Percentiles rank a stretch among this genome's conserved stretches.
phyloP scores from a whole-genome alignment of 1,284 basidiomycete genomes.

The Ceratobasidium sp. region DNA sequence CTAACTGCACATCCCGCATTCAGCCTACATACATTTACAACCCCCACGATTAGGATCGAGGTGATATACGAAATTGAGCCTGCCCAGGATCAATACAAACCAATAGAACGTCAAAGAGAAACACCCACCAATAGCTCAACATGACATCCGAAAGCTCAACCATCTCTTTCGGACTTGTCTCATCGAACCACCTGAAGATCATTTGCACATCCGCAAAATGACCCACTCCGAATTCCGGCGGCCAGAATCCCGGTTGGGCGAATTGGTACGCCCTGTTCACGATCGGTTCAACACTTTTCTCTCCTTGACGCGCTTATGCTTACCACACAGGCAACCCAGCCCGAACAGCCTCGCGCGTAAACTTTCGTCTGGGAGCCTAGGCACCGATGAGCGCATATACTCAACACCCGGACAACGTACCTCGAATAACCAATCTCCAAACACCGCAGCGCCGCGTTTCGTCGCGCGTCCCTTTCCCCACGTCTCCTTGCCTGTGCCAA shows the following conservation, averaged over 20 bases:
- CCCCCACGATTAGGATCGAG: slow-evolving; percentile 7
- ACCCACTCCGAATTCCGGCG: slow-evolving; percentile 23
- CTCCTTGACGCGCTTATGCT: neutral
- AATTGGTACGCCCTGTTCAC: slow-evolving; percentile 28
- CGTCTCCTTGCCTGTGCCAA: slow-evolving; percentile 58
- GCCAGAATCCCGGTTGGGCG: slow-evolving; percentile 32
- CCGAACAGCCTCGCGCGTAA: slow-evolving; percentile 27
- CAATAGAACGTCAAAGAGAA: slow-evolving; percentile 66
- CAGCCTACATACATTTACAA: neutral
- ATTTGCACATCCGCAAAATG: slow-evolving; percentile 32
- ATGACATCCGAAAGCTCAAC: slow-evolving; percentile 76
- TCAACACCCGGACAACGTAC: neutral
- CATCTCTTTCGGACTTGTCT: slow-evolving; percentile 53
- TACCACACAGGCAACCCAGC: slow-evolving; percentile 31
- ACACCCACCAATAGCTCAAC: slow-evolving; percentile 89
- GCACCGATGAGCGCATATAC: no score
- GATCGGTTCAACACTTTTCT: neutral
- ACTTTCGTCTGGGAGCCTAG: slow-evolving; percentile 34
- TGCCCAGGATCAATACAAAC: neutral
- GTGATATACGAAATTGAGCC: slow-evolving; percentile 28
- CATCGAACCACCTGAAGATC: slow-evolving; percentile 34
- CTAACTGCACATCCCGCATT: neutral
- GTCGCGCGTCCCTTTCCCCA: slow-evolving; percentile 56
- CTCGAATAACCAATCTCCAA: slow-evolving; percentile 37
- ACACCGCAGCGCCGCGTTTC: slow-evolving; percentile 56